Conservation (phyloP, 495 filamentous ascomycete species). For the Talaromyces borbonicus region DNA sequence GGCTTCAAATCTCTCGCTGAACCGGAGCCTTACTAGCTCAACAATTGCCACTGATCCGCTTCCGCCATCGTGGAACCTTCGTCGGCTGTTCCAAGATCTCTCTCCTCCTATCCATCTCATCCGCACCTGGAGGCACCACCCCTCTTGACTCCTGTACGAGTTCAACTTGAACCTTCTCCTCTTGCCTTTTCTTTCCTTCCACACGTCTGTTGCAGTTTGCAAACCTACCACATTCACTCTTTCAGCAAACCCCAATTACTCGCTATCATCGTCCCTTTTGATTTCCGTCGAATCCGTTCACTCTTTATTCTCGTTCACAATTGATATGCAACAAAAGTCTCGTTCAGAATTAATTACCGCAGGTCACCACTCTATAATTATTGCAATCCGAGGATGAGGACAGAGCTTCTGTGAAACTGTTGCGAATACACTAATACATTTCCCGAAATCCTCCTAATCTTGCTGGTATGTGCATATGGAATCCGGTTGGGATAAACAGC, state of each 20-base stretch:
- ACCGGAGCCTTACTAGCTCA: slow-evolving; percentile 23
- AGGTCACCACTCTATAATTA: neutral
- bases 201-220: neutral
- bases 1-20: slow-evolving; percentile 26
- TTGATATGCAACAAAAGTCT: neutral
- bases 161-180: neutral
- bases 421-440: neutral
- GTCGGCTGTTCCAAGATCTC: slow-evolving; percentile 25
- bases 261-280: neutral
- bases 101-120: slow-evolving; percentile 17
- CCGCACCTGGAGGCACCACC: slow-evolving; percentile 11
- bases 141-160: neutral
- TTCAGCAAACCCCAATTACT: neutral
- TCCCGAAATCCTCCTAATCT: slow-evolving; percentile 3
- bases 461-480: slow-evolving; percentile 9
- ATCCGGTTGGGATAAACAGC: neutral
- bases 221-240: slow-evolving; percentile 4
- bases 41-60: slow-evolving; percentile 26
- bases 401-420: slow-evolving; percentile 4
- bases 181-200: neutral
- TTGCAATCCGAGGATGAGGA: slow-evolving; percentile 2
- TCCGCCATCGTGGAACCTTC: slow-evolving; percentile 30
- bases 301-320: neutral
- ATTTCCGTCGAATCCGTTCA: neutral
- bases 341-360: neutral